A percentile compares a stretch with the other conserved stretches of the same genome.
phyloP scores from a whole-genome alignment of 164 flowering plant genomes.

The Chloranthus sessilifolius region DNA sequence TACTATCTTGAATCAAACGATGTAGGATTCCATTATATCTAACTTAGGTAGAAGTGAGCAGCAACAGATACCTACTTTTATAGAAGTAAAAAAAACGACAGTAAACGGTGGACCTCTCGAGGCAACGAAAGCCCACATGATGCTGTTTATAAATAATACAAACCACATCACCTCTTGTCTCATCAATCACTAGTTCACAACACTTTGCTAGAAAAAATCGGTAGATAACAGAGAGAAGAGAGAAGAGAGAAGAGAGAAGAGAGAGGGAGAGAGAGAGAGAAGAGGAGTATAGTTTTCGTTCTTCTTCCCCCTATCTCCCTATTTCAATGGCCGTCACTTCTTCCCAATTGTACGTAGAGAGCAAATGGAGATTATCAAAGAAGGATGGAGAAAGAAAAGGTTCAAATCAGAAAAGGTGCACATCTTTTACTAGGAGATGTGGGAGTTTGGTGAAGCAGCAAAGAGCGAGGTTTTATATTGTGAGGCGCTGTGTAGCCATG shows the following conservation, averaged over 20 bases:
- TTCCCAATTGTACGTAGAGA: slow-evolving; percentile 27
- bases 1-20: no score
- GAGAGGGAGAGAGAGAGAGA: not conserved
- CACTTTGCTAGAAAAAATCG: no score
- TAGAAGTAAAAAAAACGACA: not conserved
- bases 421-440: slow-evolving; percentile 56
- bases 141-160: slow-evolving; percentile 8
- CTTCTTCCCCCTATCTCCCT: not conserved
- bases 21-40: no score
- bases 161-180: slow-evolving; percentile 1
- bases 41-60: no score
- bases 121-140: slow-evolving; percentile 18
- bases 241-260: not conserved
- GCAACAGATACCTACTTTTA: no score
- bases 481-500: slow-evolving; percentile 82
- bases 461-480: slow-evolving; percentile 76
- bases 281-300: not conserved
- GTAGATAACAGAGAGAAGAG: not conserved
- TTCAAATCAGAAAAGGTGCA: slow-evolving; percentile 25
- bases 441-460: slow-evolving; percentile 69
- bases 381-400: slow-evolving; percentile 18
- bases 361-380: slow-evolving; percentile 39
- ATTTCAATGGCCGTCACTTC: slow-evolving; percentile 1
- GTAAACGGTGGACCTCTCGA: slow-evolving; percentile 12
- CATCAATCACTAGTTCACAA: no score